Conservation (phyloP, 352 stramenopile species). For the Phytophthora megakarya region DNA sequence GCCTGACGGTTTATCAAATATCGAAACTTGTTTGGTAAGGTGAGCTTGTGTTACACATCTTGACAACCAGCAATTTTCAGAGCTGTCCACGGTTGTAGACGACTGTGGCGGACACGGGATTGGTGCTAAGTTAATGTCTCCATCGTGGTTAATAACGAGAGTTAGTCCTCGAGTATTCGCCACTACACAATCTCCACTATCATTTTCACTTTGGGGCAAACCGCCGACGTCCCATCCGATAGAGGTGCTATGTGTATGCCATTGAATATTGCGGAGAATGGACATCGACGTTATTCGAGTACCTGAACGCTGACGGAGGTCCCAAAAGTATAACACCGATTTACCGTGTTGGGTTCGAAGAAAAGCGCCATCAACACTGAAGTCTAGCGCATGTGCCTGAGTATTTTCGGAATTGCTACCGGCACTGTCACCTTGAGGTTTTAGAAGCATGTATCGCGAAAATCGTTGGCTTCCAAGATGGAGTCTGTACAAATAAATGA, state of each 20-base stretch:
- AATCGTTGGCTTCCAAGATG: conserved; percentile 40
- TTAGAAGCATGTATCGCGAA: conserved; percentile 60
- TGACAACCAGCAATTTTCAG: conserved; percentile 26
- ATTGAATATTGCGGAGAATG: conserved; percentile 51
- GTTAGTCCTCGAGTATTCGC: conserved; percentile 17
- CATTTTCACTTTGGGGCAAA: conserved; percentile 1
- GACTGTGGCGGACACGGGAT: conserved; percentile 31
- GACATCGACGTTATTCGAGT: conserved; percentile 55
- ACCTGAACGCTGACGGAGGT: conserved; percentile 51
- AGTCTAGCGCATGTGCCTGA: conserved; percentile 57
- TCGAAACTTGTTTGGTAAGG: conserved; percentile 11
- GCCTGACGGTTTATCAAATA: not conserved
- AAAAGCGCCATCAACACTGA: conserved; percentile 62
- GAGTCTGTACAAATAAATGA: conserved; percentile 77
- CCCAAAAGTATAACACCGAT: conserved; percentile 57
- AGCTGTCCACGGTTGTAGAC: conserved; percentile 2
- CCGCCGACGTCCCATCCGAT: conserved; percentile 44
- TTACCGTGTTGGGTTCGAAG: conserved; percentile 60
- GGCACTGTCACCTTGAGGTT: conserved; percentile 32
- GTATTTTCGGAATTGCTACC: conserved; percentile 6
- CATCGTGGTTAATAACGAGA: conserved; percentile 22
- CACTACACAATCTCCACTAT: conserved; percentile 8
- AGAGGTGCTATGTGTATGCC: conserved; percentile 54
- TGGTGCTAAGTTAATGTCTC: conserved; percentile 24
- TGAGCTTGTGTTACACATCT: conserved; percentile 32